phyloP scores from a whole-genome alignment of 2,329 filamentous ascomycete genomes.

The Colletotrichum trifolii region DNA sequence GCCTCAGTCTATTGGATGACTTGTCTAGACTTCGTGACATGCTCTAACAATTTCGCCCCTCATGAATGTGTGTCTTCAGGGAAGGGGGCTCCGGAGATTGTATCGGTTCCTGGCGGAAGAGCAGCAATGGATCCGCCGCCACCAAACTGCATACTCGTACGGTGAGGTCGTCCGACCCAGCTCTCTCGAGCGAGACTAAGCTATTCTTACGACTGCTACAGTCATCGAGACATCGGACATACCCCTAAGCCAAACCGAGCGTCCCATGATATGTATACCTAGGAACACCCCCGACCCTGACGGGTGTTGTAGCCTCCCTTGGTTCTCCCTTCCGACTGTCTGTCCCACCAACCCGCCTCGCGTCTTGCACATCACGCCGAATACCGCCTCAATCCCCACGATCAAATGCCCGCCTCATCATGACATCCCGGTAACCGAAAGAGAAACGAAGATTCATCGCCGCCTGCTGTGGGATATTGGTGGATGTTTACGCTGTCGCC shows the following conservation, averaged over 20 bases:
- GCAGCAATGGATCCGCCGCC: conserved; percentile 2
- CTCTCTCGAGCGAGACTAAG: conserved; percentile 14
- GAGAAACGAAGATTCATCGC: not conserved
- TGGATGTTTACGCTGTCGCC: conserved; percentile 21
- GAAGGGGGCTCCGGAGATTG: conserved; percentile 7
- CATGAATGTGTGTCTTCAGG: conserved; percentile 8
- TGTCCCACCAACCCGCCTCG: conserved; percentile 21
- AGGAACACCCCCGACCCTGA: conserved; percentile 23
- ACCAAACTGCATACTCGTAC: not conserved
- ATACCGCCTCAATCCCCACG: not conserved
- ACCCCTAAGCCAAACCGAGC: conserved; percentile 26
- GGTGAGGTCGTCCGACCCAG: conserved; percentile 5
- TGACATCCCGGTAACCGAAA: conserved; percentile 20
- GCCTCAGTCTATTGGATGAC: not conserved
- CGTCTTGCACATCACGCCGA: conserved; percentile 17
- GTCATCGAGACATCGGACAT: conserved; percentile 25
- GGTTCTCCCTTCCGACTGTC: not conserved
- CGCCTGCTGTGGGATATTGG: not conserved
- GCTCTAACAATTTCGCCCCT: not conserved
- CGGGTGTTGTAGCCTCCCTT: not conserved
- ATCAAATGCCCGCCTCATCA: conserved; percentile 16
- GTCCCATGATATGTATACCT: conserved; percentile 28
- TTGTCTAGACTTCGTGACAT: conserved; percentile 9
- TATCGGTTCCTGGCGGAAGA: not conserved
- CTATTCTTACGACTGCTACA: conserved; percentile 27